Percentiles rank a stretch among this genome's conserved stretches.
These are phyloP conservation scores for Plantago major DNA, from an alignment of 257 asterid species.

Conservation along the genomic window DNA sequence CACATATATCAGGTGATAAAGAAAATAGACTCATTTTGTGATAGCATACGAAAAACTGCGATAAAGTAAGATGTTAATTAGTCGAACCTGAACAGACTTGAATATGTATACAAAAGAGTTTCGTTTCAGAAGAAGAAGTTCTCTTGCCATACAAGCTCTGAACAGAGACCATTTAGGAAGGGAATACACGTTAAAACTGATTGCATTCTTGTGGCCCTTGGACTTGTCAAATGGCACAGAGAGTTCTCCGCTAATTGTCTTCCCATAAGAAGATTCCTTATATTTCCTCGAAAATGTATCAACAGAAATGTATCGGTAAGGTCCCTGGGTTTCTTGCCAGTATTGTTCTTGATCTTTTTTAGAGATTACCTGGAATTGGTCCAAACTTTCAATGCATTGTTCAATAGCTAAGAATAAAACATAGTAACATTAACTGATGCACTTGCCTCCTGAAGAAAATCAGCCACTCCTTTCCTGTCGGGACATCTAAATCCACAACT, in stretches of 20 bases:
- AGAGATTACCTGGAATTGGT: conserved; percentile 37
- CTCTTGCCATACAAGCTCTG: conserved; percentile 50
- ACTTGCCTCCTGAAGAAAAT: conserved; percentile 43
- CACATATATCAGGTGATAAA: not conserved
- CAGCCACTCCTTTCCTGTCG: conserved; percentile 42
- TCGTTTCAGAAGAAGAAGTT: conserved; percentile 46
- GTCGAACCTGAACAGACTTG: conserved; percentile 43
- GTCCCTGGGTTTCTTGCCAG: conserved; percentile 32
- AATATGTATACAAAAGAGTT: conserved; percentile 46
- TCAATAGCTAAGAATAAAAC: not conserved
- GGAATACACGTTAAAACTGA: conserved; percentile 35
- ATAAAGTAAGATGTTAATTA: conserved; percentile 13
- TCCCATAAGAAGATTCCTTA: conserved; percentile 30
- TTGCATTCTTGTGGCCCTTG: conserved; percentile 34
- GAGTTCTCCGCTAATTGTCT: conserved; percentile 30
- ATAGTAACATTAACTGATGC: not conserved
- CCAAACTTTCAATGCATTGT: not conserved
- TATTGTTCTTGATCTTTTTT: conserved; percentile 52
- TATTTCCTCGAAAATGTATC: conserved; percentile 41
- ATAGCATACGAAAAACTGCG: not conserved
- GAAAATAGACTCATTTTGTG: not conserved
- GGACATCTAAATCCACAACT: conserved; percentile 39
- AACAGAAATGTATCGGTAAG: conserved; percentile 35
- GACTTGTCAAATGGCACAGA: conserved; percentile 39
- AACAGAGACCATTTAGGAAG: conserved; percentile 45